phyloP scores from a whole-genome alignment of 495 filamentous ascomycete genomes.

The Xylaria bambusicola region DNA sequence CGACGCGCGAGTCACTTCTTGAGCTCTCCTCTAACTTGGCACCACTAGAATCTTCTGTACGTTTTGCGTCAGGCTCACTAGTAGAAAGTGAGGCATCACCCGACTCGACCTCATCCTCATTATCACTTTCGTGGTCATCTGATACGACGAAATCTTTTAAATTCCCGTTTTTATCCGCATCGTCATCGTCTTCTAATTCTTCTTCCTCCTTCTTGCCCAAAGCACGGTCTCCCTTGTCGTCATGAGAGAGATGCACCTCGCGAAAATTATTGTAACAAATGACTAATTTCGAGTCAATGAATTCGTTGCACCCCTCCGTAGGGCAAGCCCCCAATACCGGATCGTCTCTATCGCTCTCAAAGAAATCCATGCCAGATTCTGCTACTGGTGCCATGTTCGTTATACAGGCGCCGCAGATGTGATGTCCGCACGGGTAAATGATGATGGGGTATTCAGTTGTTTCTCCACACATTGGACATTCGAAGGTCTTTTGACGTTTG shows the following conservation, averaged over 20 bases:
- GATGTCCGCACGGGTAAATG: constrained; percentile 84
- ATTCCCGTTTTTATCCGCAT: constrained; percentile 46
- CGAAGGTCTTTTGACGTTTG: constrained; percentile 56
- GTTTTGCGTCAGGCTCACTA: background rate
- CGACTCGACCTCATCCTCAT: constrained; percentile 23
- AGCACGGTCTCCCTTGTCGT: constrained; percentile 34
- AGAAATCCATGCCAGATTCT: constrained; percentile 60
- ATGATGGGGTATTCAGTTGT: constrained; percentile 73
- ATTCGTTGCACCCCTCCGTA: constrained; percentile 60
- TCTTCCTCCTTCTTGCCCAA: constrained; percentile 35
- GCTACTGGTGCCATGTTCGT: constrained; percentile 66
- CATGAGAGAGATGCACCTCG: constrained; percentile 65
- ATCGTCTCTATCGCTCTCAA: constrained; percentile 39
- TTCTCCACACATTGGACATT: constrained; percentile 84
- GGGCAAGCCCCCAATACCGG: constrained; percentile 57
- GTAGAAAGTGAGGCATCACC: background rate
- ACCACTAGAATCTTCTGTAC: background rate
- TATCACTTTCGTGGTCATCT: constrained; percentile 46
- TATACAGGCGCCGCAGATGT: constrained; percentile 78
- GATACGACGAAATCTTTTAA: constrained; percentile 61
- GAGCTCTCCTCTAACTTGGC: background rate
- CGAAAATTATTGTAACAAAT: constrained; percentile 76
- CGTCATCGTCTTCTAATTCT: constrained; percentile 43
- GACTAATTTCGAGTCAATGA: constrained; percentile 64
- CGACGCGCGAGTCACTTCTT: background rate